Evolutionary conservation across 176 grass and related monocot species (phyloP).

Genomic region (Cocos nucifera): DNA sequence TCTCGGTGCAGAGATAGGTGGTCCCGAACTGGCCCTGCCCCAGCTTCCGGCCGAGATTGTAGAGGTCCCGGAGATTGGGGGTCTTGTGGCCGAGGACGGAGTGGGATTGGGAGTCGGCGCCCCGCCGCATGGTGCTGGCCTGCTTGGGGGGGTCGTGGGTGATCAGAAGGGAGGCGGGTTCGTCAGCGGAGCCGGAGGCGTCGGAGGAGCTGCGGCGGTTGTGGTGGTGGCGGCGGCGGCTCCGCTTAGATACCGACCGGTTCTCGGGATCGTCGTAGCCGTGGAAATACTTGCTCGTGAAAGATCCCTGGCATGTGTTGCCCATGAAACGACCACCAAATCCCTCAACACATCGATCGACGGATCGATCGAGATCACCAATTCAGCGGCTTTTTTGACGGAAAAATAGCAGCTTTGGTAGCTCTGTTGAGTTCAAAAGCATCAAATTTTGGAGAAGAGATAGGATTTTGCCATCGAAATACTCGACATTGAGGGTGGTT

Average conservation of each 20-base stretch:
- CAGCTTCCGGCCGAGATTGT: constrained; percentile 51
- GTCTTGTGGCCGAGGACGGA: constrained; percentile 45
- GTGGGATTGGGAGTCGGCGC: constrained; percentile 16
- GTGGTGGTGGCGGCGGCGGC: not conserved
- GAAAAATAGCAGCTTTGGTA: too few species aligned
- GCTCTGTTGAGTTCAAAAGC: too few species aligned
- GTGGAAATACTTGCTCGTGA: constrained; percentile 2
- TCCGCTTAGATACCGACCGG: too few species aligned
- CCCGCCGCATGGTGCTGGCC: constrained; percentile 11
- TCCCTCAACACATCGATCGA: too few species aligned
- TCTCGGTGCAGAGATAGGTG: constrained; percentile 61
- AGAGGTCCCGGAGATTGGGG: constrained; percentile 44
- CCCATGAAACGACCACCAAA: constrained; percentile 29
- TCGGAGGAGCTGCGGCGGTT: not conserved
- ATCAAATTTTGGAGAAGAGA: too few species aligned
- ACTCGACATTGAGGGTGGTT: too few species aligned
- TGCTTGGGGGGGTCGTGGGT: not conserved
- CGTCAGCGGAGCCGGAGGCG: not conserved
- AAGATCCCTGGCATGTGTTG: constrained; percentile 36
- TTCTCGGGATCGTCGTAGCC: not conserved
- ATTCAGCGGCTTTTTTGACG: too few species aligned
- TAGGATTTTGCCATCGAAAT: too few species aligned
- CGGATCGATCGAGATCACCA: too few species aligned
- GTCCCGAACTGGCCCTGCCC: constrained; percentile 78
- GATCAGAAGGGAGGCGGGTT: not conserved